phyloP scores from a whole-genome alignment of 192 early-diverging fungal genomes.

The Entomortierella parvispora region DNA sequence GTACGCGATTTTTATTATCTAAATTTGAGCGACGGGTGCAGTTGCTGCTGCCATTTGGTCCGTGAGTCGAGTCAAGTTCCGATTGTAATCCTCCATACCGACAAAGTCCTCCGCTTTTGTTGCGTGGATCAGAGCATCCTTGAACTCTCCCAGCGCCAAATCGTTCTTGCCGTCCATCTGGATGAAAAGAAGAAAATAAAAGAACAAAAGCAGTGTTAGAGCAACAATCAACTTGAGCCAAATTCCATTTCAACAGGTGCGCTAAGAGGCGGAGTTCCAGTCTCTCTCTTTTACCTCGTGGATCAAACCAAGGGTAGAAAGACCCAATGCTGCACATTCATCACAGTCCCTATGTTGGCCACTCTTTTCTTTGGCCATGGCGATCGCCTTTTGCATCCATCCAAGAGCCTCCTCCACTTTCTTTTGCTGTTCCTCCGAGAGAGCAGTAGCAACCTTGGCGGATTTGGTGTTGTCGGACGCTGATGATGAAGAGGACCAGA shows the following conservation, averaged over 20 bases:
- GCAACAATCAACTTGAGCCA: no score
- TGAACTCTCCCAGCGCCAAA: slow-evolving; percentile 48
- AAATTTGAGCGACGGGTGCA: background rate
- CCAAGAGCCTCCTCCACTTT: slow-evolving; percentile 64
- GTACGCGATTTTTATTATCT: no score
- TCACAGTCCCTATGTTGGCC: slow-evolving; percentile 56
- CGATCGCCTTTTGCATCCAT: slow-evolving; percentile 64
- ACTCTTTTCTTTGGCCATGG: slow-evolving; percentile 49
- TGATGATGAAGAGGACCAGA: slow-evolving; percentile 34
- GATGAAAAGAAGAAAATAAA: slow-evolving; percentile 1
- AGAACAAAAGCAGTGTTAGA: background rate
- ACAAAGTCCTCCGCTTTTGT: slow-evolving; percentile 50
- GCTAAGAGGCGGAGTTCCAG: no score
- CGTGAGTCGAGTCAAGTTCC: slow-evolving; percentile 21
- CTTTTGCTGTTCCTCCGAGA: slow-evolving; percentile 13
- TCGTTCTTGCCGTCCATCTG: slow-evolving; percentile 58
- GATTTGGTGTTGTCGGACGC: background rate
- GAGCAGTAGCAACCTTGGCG: background rate
- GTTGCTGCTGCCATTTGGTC: slow-evolving; percentile 7
- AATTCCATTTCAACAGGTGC: no score
- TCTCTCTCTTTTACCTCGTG: slow-evolving; percentile 59
- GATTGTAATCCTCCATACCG: slow-evolving; percentile 34
- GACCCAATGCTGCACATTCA: slow-evolving; percentile 64
- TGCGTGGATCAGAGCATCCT: slow-evolving; percentile 51
- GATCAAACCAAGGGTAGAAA: slow-evolving; percentile 61